These are phyloP conservation scores for Salix arbutifolia DNA, from an alignment of 345 rosid genomes.

Conservation along the genomic window DNA sequence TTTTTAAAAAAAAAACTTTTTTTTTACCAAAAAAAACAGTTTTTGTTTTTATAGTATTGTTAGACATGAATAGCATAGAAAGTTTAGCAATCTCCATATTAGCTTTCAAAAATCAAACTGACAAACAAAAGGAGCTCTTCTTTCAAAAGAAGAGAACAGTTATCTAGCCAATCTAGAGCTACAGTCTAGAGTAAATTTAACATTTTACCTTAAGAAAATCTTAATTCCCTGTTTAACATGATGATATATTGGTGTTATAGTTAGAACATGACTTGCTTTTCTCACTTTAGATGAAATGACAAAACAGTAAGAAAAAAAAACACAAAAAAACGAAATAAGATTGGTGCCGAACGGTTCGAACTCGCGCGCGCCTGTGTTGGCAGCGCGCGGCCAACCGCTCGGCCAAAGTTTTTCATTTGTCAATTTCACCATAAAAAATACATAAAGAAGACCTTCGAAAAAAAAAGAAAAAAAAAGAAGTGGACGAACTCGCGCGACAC, in stretches of 20 bases:
- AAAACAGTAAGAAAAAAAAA: not conserved
- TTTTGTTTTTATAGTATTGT: not conserved
- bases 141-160: not conserved
- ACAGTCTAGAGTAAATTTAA: not conserved
- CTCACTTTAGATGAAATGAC: not conserved
- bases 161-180: not conserved
- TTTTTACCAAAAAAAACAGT: too few relatives aligned
- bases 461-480: too few relatives aligned
- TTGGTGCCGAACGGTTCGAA: too few relatives aligned
- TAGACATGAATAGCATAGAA: not conserved
- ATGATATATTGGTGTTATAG: not conserved
- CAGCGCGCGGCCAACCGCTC: too few relatives aligned
- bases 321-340: too few relatives aligned
- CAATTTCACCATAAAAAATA: too few relatives aligned
- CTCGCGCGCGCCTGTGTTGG: too few relatives aligned
- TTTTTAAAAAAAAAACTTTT: too few relatives aligned
- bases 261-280: not conserved
- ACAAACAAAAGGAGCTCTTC: not conserved
- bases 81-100: not conserved
- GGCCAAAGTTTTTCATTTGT: too few relatives aligned
- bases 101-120: not conserved
- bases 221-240: not conserved
- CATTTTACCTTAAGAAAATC: not conserved
- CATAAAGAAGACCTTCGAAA: too few relatives aligned
- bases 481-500: too few relatives aligned